Base-by-base conservation (phyloP, 108 stramenopile genomes). In the Fistulifera pelliculosa region DNA sequence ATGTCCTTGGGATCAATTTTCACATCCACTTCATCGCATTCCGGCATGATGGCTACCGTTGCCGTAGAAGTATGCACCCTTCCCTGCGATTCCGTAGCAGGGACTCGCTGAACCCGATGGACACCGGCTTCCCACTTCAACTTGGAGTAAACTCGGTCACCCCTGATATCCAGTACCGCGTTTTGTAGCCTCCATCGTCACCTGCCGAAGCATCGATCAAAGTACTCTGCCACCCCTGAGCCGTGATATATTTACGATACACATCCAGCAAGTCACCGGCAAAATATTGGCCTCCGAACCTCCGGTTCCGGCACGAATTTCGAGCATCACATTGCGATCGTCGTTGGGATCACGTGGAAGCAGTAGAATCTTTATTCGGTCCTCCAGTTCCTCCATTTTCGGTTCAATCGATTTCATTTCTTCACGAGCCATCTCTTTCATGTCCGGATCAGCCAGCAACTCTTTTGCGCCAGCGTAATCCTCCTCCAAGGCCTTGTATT, bases 41-140 rank as follows among this genome's bases (percentile, higher is more conserved):
- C 82, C 7, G 78, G 82, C 76, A 99, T 91, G 44, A 98, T 83
- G 8, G 92, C 94, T 27, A 99, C 94, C 0, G 95, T 92, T 2
- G 90, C 93, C 1, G 96, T 93, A 24, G 90, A 91, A 11, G 98
- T 97, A 61, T 99, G 98, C 12, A 97, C 83, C 3, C 89, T 77
- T 2, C 91, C 89, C 58, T 87, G 83, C 25, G 80, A 76, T 60
- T 97, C 95, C 6, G 96, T 97, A 3, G 88, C 87, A n/a, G 98
- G 97, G 17, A 99, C 96, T 26, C 98, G 68, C 57, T 98, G 97
- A 2, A 99, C 97, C 27, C 98, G 81, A 63, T 99, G 98, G 1
- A 95, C 96, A 25, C 98, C 98, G 16, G 88, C 88, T 64, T 99
- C 98, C 76, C 85, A 94, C 68, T 96, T 96, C 24, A 99, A 64